phyloP scores from a whole-genome alignment of 2,329 filamentous ascomycete species.

The Fusarium sacchari region DNA sequence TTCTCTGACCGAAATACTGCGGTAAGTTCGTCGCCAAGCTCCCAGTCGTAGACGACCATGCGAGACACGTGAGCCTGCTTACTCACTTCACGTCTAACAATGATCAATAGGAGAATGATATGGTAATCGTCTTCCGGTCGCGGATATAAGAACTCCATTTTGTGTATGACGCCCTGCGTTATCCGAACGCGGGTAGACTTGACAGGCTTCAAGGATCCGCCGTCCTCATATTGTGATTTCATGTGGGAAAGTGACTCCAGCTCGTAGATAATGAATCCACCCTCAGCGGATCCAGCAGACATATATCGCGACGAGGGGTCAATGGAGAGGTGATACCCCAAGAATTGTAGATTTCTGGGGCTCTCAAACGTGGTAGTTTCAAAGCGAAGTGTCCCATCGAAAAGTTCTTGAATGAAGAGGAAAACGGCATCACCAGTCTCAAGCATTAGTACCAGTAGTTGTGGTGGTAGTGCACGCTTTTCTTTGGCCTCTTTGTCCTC shows the following conservation, averaged over 20 bases:
- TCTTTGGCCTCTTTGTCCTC: not conserved
- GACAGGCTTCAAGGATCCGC: constrained; percentile 67
- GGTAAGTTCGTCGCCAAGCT: constrained; percentile 59
- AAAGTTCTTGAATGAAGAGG: constrained; percentile 68
- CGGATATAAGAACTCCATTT: constrained; percentile 87
- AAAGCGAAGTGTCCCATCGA: constrained; percentile 65
- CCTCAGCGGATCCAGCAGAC: constrained; percentile 76
- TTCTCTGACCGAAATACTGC: constrained; percentile 56
- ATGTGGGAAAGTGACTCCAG: constrained; percentile 67
- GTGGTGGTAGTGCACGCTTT: constrained; percentile 68
- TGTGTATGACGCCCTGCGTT: constrained; percentile 79
- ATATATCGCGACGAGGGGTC: constrained; percentile 78
- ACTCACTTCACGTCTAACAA: constrained; percentile 55
- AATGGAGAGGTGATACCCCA: constrained; percentile 74
- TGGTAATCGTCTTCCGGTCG: constrained; percentile 71
- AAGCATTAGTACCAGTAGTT: constrained; percentile 81
- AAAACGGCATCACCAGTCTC: constrained; percentile 80
- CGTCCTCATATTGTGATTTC: constrained; percentile 58
- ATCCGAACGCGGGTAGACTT: constrained; percentile 54
- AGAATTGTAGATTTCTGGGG: constrained; percentile 67
- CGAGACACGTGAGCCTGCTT: constrained; percentile 50
- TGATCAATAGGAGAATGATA: constrained; percentile 79
- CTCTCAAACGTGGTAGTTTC: constrained; percentile 67
- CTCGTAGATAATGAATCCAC: constrained; percentile 76
- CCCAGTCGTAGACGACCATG: constrained; percentile 71